Evolutionary conservation across 2,329 filamentous ascomycete species (phyloP), one percentile per base, ranked within the genome.

Genomic region (Xylariaceae sp.): DNA sequence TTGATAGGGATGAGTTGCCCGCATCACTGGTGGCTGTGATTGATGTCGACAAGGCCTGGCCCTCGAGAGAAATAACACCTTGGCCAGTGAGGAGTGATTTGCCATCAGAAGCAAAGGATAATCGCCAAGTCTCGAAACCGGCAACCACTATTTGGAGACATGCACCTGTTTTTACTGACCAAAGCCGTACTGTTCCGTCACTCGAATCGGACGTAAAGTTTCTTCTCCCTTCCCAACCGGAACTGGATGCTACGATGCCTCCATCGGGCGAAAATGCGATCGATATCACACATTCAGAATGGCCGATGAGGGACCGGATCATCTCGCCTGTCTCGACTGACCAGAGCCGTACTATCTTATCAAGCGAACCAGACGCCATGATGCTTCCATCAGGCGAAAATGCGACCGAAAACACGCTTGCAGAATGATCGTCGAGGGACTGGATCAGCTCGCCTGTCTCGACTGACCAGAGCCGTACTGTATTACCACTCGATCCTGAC

Each of bases 281-380:
- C 4, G 37, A 39, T 39, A 9, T 8, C 3, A 8, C 37, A 9
- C 2, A 3, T 23, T 2, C 2, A 9, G 37, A 9, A 39, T 39
- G 37, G 37, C 37, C 4, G 1, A 3, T 55, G 52, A 68, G 59
- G 15, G 54, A 63, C 35, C 44, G 53, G 5, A 48, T 7, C 15
- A 9, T 17, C 8, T 15, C 39, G 1, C 53, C 45, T 6, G 45
- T 17, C 49, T 15, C 17, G 17, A 17, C n/a, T 5, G 8, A 57
- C 57, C 57, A 59, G 6, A 62, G 34, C 37, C 51, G 44, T 13
- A 57, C 34, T 13, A 23, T 57, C 3, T 34, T 15, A 30, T 59
- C 57, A 3, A n/a, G 0, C 3, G 57, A 59, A 2, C 55, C 62
- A 13, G 62, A 64, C 35, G 56, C 62, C 9, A 67, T 35, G 2